These are phyloP conservation scores for Leucocoprinus leucothites DNA, from an alignment of 768 basidiomycete genomes.

Conservation along the genomic window DNA sequence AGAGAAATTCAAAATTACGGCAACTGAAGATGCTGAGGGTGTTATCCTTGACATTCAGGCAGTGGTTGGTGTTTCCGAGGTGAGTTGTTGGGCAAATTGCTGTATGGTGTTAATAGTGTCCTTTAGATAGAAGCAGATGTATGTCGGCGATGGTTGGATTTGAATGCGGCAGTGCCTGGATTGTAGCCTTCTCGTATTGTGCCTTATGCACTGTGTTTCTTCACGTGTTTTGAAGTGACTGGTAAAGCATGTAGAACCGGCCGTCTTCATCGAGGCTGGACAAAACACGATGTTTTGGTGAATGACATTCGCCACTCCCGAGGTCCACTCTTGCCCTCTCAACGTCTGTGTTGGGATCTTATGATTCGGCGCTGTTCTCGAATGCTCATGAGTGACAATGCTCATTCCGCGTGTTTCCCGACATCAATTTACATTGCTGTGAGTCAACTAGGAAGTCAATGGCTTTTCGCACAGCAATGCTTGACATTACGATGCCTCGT, in stretches of 20 bases:
- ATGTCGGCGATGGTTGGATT: conserved; percentile 11
- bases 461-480: neutral
- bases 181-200: neutral
- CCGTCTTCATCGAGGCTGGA: no score
- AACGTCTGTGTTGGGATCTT: no score
- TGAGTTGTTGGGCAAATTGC: conserved; percentile 19
- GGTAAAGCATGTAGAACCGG: no score
- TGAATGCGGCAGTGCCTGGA: neutral
- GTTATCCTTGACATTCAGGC: conserved; percentile 36
- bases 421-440: neutral
- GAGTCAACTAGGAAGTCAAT: neutral
- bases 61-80: conserved; percentile 32
- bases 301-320: no score
- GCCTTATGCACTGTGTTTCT: neutral
- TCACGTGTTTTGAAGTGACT: no score
- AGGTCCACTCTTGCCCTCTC: no score
- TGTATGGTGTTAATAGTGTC: neutral
- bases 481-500: neutral
- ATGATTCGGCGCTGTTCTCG: neutral
- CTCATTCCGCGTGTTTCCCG: neutral
- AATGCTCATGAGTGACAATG: neutral
- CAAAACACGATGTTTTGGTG: no score
- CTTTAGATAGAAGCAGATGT: conserved; percentile 6
- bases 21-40: conserved; percentile 29
- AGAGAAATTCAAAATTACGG: conserved; percentile 17